Evolutionary conservation across 345 rosid genomes (phyloP).

Genomic region (Diplotaxis tenuifolia): DNA sequence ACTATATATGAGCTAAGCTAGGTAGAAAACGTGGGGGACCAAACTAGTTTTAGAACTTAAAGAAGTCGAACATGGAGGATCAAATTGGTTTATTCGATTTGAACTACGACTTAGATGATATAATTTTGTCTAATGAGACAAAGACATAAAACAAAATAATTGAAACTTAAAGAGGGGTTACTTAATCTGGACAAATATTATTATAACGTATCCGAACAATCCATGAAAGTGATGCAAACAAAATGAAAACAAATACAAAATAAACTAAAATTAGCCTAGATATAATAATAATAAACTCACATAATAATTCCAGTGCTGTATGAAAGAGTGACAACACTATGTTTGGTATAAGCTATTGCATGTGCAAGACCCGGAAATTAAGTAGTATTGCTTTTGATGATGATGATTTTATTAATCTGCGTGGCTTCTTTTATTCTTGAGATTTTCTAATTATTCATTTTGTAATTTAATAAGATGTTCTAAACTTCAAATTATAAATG

Average conservation of each 20-base stretch:
- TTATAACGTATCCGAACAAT: conserved; percentile 15
- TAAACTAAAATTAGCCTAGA: not conserved
- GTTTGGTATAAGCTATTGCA: conserved; percentile 31
- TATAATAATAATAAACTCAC: conserved; percentile 16
- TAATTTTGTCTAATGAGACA: conserved; percentile 22
- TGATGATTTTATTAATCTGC: not conserved
- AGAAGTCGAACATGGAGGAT: conserved; percentile 15
- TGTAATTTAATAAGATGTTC: not conserved
- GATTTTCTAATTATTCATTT: not conserved
- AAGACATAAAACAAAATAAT: conserved; percentile 22
- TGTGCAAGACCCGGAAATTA: conserved; percentile 29
- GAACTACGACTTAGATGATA: conserved; percentile 14
- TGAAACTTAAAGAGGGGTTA: conserved; percentile 27
- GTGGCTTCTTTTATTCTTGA: not conserved
- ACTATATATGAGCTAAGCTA: not conserved
- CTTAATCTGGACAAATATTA: conserved; percentile 14
- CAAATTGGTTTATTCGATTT: conserved; percentile 27
- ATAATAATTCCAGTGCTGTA: conserved; percentile 22
- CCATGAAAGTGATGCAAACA: not conserved
- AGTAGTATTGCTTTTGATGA: conserved; percentile 7
- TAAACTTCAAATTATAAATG: not conserved
- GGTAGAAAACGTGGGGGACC: conserved; percentile 7
- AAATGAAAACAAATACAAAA: not conserved
- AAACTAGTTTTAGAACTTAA: not conserved
- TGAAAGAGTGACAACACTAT: conserved; percentile 28